phyloP scores from a whole-genome alignment of 1,284 basidiomycete genomes.

The Microbotryum saponariae region DNA sequence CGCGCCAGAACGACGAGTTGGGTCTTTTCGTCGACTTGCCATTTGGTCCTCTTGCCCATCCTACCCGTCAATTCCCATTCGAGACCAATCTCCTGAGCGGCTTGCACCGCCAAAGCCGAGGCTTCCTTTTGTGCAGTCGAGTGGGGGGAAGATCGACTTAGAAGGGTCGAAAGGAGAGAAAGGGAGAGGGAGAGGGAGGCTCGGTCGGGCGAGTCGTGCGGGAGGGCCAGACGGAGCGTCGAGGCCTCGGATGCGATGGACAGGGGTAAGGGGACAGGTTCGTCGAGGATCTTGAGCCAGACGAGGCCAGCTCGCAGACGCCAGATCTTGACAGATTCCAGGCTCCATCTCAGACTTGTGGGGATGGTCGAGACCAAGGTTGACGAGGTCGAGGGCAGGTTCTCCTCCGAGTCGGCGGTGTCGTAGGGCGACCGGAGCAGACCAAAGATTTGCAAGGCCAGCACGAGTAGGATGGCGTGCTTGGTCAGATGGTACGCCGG shows the following conservation, averaged over 20 bases:
- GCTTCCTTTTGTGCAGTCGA: conserved; percentile 55
- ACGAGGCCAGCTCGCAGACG: conserved; percentile 61
- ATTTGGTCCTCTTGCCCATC: conserved; percentile 88
- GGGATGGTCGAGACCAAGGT: conserved; percentile 58
- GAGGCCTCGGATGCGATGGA: conserved; percentile 43
- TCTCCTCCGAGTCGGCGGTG: conserved; percentile 59
- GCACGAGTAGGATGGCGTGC: conserved; percentile 62
- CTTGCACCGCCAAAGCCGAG: conserved; percentile 67
- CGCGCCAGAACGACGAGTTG: conserved; percentile 88
- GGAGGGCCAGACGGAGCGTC: conserved; percentile 20
- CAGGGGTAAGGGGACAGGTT: conserved; percentile 59
- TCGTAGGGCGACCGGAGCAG: conserved; percentile 45
- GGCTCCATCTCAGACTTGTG: conserved; percentile 43
- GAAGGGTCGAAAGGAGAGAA: conserved; percentile 67
- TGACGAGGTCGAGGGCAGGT: conserved; percentile 65
- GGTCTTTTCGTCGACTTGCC: conserved; percentile 73
- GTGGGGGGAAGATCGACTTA: conserved; percentile 50
- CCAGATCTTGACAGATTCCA: conserved; percentile 54
- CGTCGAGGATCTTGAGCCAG: conserved; percentile 79
- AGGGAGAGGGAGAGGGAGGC: conserved; percentile 69
- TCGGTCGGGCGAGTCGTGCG: conserved; percentile 19
- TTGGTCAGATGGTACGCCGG: conserved; percentile 88
- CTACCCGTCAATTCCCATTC: conserved; percentile 90
- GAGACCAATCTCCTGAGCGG: conserved; percentile 68
- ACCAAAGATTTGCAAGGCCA: conserved; percentile 65